phyloP scores from a whole-genome alignment of 2,329 filamentous ascomycete species.

The Talaromyces sp. region DNA sequence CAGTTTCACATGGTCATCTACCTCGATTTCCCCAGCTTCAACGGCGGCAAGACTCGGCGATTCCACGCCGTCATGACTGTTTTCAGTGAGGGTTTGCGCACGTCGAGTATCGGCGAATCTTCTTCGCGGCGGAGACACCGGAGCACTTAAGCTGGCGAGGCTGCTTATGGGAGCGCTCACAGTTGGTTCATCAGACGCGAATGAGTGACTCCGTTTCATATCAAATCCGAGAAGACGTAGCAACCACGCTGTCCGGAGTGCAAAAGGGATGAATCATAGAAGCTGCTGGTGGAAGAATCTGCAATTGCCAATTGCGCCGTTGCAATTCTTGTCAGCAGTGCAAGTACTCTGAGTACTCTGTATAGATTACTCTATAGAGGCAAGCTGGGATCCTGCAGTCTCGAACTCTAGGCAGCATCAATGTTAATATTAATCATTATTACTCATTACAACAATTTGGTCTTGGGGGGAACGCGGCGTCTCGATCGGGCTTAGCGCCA shows the following conservation, averaged over 20 bases:
- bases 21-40: conserved; percentile 47
- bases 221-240: neutral
- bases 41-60: conserved; percentile 39
- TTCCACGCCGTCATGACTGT: neutral
- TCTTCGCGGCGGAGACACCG: conserved; percentile 26
- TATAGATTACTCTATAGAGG: no score
- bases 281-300: no score
- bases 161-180: neutral
- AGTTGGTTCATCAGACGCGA: neutral
- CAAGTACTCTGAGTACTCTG: neutral
- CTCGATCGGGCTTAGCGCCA: neutral
- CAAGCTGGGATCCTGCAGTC: no score
- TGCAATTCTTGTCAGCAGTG: neutral
- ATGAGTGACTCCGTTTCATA: conserved; percentile 13
- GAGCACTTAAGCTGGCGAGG: conserved; percentile 17
- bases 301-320: neutral
- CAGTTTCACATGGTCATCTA: conserved; percentile 47
- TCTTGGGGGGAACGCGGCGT: neutral
- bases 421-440: no score
- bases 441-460: neutral
- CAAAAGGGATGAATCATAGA: neutral
- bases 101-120: conserved; percentile 1
- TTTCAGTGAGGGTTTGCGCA: neutral
- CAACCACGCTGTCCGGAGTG: neutral
- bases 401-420: neutral